These are phyloP conservation scores for Boletus fagicola DNA, from an alignment of 768 basidiomycete species.

Conservation along the genomic window DNA sequence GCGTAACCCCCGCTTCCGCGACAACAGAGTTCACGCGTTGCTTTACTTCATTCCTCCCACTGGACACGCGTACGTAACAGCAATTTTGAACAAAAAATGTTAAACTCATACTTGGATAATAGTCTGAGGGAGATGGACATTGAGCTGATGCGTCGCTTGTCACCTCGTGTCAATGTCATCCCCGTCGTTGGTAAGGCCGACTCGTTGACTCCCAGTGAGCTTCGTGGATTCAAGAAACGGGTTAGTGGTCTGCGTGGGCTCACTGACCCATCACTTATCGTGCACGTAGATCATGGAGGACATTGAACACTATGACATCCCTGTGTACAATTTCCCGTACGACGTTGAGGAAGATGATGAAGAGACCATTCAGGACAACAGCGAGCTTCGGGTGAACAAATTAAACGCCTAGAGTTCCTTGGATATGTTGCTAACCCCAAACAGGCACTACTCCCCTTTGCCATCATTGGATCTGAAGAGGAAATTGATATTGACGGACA, in stretches of 20 bases:
- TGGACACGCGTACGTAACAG: constrained; percentile 80
- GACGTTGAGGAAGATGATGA: constrained; percentile 99
- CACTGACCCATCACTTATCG: constrained; percentile 2
- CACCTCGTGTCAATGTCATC: constrained; percentile 97
- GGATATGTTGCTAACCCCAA: constrained; percentile 6
- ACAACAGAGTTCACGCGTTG: constrained; percentile 94
- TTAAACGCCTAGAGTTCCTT: neutral
- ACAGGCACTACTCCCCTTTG: constrained; percentile 90
- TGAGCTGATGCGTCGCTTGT: constrained; percentile 96
- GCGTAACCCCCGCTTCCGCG: constrained; percentile 98
- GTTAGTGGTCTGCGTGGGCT: constrained; percentile 37
- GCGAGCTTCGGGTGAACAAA: constrained; percentile 76
- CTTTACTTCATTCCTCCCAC: constrained; percentile 99
- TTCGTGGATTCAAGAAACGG: constrained; percentile 94
- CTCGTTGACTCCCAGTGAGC: constrained; percentile 88
- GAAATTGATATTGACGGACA: constrained; percentile 93
- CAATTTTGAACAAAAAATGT: neutral
- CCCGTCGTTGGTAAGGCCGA: constrained; percentile 98
- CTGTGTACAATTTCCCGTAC: constrained; percentile 99
- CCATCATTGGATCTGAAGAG: constrained; percentile 96
- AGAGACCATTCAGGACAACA: constrained; percentile 97
- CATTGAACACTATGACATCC: constrained; percentile 97
- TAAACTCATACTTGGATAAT: constrained; percentile 1
- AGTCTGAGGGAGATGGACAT: constrained; percentile 98
- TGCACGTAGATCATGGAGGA: constrained; percentile 91